Conservation (phyloP, 345 rosid species). For the Hypericum perforatum region DNA sequence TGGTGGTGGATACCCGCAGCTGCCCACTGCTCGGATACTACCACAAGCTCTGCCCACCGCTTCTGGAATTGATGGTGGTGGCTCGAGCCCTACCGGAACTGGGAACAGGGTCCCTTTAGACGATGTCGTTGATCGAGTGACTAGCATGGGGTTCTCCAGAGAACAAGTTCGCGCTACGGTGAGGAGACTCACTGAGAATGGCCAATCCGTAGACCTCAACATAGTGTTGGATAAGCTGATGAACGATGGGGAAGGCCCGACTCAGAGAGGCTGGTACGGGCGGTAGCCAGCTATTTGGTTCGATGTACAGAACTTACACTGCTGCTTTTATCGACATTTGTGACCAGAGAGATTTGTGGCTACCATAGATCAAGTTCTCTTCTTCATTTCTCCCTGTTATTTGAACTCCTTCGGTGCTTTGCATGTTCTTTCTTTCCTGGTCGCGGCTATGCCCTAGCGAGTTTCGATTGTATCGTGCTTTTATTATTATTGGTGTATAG, state of each 20-base stretch:
- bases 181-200: conserved; percentile 66
- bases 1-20: conserved; percentile 60
- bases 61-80: conserved; percentile 40
- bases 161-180: conserved; percentile 85
- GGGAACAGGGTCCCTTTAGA: conserved; percentile 75
- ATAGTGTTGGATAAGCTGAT: conserved; percentile 83
- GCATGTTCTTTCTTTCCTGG: too few species aligned
- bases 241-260: conserved; percentile 69
- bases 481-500: too few species aligned
- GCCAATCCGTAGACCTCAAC: conserved; percentile 83
- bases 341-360: too few species aligned
- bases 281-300: conserved; percentile 23
- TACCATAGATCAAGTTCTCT: too few species aligned
- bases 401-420: too few species aligned
- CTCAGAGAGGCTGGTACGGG: conserved; percentile 70
- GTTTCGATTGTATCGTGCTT: too few species aligned
- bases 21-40: conserved; percentile 65
- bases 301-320: not conserved
- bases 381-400: too few species aligned
- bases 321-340: too few species aligned
- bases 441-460: too few species aligned
- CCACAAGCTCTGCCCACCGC: conserved; percentile 70
- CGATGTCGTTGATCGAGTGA: conserved; percentile 72
- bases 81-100: conserved; percentile 46
- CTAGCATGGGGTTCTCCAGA: conserved; percentile 81